These are phyloP conservation scores for Colletotrichum agaves DNA, from an alignment of 2,329 filamentous ascomycete genomes.

Conservation along the genomic window DNA sequence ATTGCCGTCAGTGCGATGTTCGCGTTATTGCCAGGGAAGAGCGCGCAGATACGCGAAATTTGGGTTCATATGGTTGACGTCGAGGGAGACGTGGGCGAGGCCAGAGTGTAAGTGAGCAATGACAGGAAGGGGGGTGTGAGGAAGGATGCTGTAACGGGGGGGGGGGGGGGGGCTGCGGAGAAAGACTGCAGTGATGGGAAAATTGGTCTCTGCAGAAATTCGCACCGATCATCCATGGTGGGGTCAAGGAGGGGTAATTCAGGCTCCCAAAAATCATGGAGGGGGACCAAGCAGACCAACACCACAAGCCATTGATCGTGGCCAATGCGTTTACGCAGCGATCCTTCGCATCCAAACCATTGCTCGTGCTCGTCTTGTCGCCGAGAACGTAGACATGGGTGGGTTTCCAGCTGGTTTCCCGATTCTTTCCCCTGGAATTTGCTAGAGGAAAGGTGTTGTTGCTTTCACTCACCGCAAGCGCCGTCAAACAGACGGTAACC, in stretches of 20 bases:
- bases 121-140: slow-evolving; percentile 14
- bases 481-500: slow-evolving; percentile 71
- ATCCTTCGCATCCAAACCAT: background rate
- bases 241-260: slow-evolving; percentile 37
- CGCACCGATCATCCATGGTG: slow-evolving; percentile 31
- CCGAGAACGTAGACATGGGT: background rate
- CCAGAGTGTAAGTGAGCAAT: slow-evolving; percentile 25
- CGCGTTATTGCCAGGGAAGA: background rate
- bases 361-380: background rate
- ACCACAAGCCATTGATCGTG: background rate
- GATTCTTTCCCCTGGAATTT: background rate
- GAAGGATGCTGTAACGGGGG: slow-evolving; percentile 8
- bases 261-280: slow-evolving; percentile 18
- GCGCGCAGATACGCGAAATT: background rate
- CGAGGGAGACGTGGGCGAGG: slow-evolving; percentile 8
- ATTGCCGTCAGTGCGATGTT: background rate
- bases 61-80: slow-evolving; percentile 1
- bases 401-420: background rate
- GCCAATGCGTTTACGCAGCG: background rate
- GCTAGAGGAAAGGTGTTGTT: background rate
- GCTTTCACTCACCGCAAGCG: slow-evolving; percentile 62
- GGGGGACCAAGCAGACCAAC: slow-evolving; percentile 15
- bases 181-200: slow-evolving; percentile 22
- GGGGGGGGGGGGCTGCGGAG: slow-evolving; percentile 30
- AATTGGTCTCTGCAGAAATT: slow-evolving; percentile 18